A percentile compares a stretch with the other conserved stretches of the same genome.
phyloP scores from a whole-genome alignment of 2,329 filamentous ascomycete genomes.

The Paecilomyces variotii region DNA sequence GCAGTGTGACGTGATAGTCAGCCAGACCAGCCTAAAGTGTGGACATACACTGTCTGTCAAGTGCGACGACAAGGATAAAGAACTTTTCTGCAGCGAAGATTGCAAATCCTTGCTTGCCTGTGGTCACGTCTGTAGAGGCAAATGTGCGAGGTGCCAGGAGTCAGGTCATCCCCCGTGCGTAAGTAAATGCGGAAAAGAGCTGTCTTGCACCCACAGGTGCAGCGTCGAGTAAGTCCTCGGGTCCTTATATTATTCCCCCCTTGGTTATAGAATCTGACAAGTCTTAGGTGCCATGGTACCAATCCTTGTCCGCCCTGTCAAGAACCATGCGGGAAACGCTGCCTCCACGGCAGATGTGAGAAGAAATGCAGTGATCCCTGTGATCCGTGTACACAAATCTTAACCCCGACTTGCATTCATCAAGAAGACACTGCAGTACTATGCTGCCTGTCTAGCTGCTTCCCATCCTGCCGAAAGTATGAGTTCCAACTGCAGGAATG shows the following conservation, averaged over 20 bases:
- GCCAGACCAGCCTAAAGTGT: constrained; percentile 6
- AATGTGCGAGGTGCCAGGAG: constrained; percentile 5
- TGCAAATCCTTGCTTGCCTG: constrained; percentile 7
- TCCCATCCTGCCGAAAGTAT: constrained; percentile 7
- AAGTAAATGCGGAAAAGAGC: constrained; percentile 6
- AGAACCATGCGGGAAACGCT: constrained; percentile 10
- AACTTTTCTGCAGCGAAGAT: constrained; percentile 1
- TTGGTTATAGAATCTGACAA: background rate
- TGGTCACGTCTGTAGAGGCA: constrained; percentile 7
- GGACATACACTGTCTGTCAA: constrained; percentile 10
- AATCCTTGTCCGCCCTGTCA: constrained; percentile 12
- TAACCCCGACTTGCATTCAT: constrained; percentile 6
- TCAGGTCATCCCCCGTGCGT: constrained; percentile 4
- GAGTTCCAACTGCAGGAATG: constrained; percentile 4
- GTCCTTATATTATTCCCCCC: no score
- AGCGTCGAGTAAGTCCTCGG: constrained; percentile 5
- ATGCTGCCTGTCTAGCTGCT: constrained; percentile 10
- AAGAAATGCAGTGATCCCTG: constrained; percentile 11
- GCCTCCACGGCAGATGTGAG: constrained; percentile 12
- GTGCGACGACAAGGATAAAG: constrained; percentile 8
- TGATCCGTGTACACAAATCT: constrained; percentile 11
- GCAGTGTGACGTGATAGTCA: constrained; percentile 7
- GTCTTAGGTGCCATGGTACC: constrained; percentile 7
- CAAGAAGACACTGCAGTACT: constrained; percentile 3
- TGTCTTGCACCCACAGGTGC: constrained; percentile 13